Evolutionary conservation across 305 asterid species (phyloP).

Genomic region (Solanum aculeatissimum): DNA sequence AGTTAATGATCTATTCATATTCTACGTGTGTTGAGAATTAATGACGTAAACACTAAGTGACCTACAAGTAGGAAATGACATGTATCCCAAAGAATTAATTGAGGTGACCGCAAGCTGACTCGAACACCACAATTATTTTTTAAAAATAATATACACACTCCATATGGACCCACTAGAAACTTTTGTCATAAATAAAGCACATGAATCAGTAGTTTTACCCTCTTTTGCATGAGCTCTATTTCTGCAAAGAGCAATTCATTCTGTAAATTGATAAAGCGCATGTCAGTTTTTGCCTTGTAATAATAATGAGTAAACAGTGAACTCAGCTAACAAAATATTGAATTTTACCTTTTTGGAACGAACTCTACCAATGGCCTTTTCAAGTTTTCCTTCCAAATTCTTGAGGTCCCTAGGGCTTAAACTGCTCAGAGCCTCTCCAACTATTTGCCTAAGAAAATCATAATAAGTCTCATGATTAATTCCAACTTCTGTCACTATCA

Average conservation of each 20-base stretch:
- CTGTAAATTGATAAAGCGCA: conserved; percentile 18
- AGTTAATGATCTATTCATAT: not conserved
- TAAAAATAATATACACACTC: too few species aligned
- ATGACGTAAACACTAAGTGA: too few species aligned
- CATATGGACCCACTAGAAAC: not conserved
- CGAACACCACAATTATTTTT: too few species aligned
- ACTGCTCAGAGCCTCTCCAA: conserved; percentile 62
- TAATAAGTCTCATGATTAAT: not conserved
- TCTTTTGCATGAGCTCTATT: conserved; percentile 84
- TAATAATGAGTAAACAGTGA: not conserved
- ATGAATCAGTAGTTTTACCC: conserved; percentile 31
- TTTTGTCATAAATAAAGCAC: not conserved
- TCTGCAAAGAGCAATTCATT: conserved; percentile 83
- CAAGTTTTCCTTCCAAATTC: conserved; percentile 49
- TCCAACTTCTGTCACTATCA: not conserved
- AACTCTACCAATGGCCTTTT: conserved; percentile 67
- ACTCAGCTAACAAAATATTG: not conserved
- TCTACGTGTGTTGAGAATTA: too few species aligned
- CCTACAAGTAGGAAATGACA: too few species aligned
- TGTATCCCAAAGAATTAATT: too few species aligned
- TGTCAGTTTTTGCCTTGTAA: not conserved
- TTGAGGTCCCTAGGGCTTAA: conserved; percentile 50
- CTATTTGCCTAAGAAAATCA: conserved; percentile 36
- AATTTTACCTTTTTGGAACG: conserved; percentile 59
- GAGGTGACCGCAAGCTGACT: too few species aligned